phyloP scores from a whole-genome alignment of 1,284 basidiomycete genomes.

The Xerocomus minutiporus region DNA sequence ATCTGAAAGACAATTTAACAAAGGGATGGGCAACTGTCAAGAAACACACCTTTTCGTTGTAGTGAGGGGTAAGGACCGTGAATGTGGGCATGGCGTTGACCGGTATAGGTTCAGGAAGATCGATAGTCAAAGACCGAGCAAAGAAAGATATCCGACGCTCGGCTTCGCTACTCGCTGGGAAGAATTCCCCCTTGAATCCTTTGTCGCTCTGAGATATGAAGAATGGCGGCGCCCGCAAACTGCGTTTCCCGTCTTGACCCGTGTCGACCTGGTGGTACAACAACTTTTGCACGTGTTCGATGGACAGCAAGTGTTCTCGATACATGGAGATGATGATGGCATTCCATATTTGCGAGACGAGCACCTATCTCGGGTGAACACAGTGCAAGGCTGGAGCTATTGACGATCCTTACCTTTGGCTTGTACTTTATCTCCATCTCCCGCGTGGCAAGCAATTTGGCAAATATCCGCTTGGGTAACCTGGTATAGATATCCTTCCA shows the following conservation, averaged over 20 bases:
- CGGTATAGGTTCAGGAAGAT: constrained; percentile 84
- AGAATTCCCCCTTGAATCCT: constrained; percentile 84
- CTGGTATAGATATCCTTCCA: constrained; percentile 94
- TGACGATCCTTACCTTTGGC: constrained; percentile 66
- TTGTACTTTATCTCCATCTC: constrained; percentile 98
- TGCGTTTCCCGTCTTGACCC: constrained; percentile 77
- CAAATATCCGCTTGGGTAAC: constrained; percentile 90
- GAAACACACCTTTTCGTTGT: constrained; percentile 79
- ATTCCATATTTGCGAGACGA: constrained; percentile 98
- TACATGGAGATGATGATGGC: constrained; percentile 99
- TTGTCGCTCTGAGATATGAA: constrained; percentile 90
- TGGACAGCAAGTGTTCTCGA: constrained; percentile 91
- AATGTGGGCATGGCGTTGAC: constrained; percentile 97
- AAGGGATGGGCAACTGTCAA: neutral
- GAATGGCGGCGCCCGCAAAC: constrained; percentile 88
- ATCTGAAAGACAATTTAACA: constrained; percentile 47
- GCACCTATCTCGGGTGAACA: constrained; percentile 51
- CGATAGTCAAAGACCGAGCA: constrained; percentile 87
- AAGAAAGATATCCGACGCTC: constrained; percentile 96
- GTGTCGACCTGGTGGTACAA: constrained; percentile 93
- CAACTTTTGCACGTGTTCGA: constrained; percentile 91
- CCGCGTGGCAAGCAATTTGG: constrained; percentile 84
- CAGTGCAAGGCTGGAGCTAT: neutral
- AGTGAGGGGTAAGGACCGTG: constrained; percentile 92
- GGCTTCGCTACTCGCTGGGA: constrained; percentile 88